A percentile compares a stretch with the other conserved stretches of the same genome.
phyloP scores from a whole-genome alignment of 1,284 basidiomycete genomes.

The Agroathelia rolfsii region DNA sequence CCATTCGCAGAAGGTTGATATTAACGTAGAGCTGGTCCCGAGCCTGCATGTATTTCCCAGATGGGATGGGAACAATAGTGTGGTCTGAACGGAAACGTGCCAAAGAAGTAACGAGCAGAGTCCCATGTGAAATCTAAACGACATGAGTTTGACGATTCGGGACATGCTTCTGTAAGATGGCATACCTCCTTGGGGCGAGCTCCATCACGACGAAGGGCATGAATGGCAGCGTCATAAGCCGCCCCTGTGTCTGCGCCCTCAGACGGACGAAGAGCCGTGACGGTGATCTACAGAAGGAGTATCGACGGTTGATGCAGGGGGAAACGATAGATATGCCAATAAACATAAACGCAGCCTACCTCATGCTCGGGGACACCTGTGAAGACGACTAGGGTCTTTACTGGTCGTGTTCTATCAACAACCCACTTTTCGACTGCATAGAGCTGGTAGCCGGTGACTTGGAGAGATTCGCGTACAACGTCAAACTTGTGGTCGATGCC shows the following conservation, averaged over 20 bases:
- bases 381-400: constrained; percentile 58
- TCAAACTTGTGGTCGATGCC: constrained; percentile 18
- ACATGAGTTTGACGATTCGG: constrained; percentile 2
- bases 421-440: constrained; percentile 83
- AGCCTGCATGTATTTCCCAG: constrained; percentile 52
- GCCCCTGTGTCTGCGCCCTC: constrained; percentile 32
- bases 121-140: constrained; percentile 50
- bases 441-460: constrained; percentile 56
- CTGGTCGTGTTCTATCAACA: constrained; percentile 48
- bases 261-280: constrained; percentile 43
- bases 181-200: constrained; percentile 58
- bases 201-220: constrained; percentile 50
- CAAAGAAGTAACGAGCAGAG: constrained; percentile 71
- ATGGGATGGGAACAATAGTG: constrained; percentile 67
- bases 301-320: constrained; percentile 4
- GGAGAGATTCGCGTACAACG: constrained; percentile 20
- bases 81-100: constrained; percentile 78
- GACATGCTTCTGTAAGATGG: constrained; percentile 3
- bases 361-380: constrained; percentile 63
- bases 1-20: constrained; percentile 69
- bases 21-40: constrained; percentile 65
- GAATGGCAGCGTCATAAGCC: constrained; percentile 53
- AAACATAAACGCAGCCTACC: constrained; percentile 21
- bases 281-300: constrained; percentile 36
- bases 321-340: constrained; percentile 9